Percentiles rank a stretch among this genome's conserved stretches.
phyloP scores from a whole-genome alignment of 106 monocot genomes.

The Acorus calamus region DNA sequence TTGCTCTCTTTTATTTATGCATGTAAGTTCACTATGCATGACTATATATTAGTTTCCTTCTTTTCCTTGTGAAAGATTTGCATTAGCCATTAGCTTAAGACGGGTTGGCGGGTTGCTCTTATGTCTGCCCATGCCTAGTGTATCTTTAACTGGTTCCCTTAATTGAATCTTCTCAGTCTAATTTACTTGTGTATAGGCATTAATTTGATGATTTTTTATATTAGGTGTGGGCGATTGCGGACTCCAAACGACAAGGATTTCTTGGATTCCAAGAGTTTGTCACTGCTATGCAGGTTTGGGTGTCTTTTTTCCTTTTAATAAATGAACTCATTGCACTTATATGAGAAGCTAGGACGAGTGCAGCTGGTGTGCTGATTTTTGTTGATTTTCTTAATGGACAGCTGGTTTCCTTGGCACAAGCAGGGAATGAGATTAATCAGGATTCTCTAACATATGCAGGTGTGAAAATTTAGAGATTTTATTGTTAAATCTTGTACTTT shows the following conservation, averaged over 20 bases:
- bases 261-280: slow-evolving; percentile 65
- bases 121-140: no score
- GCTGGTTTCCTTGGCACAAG: slow-evolving; percentile 81
- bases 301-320: slow-evolving; percentile 3
- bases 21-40: no score
- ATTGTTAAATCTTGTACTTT: background rate
- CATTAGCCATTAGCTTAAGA: no score
- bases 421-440: slow-evolving; percentile 65
- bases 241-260: slow-evolving; percentile 74
- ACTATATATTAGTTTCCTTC: no score
- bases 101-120: no score
- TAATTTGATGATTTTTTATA: slow-evolving; percentile 1
- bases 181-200: background rate
- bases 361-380: background rate
- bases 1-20: no score
- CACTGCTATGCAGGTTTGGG: slow-evolving; percentile 62
- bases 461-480: slow-evolving; percentile 6
- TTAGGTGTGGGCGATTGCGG: slow-evolving; percentile 85
- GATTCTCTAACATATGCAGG: slow-evolving; percentile 51
- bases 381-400: slow-evolving; percentile 12
- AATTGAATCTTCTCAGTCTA: background rate
- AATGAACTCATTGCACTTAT: background rate
- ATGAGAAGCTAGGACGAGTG: no score
- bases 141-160: no score
- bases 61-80: no score